These are phyloP conservation scores for Geum urbanum DNA, from an alignment of 306 rosid genomes.

Conservation along the genomic window DNA sequence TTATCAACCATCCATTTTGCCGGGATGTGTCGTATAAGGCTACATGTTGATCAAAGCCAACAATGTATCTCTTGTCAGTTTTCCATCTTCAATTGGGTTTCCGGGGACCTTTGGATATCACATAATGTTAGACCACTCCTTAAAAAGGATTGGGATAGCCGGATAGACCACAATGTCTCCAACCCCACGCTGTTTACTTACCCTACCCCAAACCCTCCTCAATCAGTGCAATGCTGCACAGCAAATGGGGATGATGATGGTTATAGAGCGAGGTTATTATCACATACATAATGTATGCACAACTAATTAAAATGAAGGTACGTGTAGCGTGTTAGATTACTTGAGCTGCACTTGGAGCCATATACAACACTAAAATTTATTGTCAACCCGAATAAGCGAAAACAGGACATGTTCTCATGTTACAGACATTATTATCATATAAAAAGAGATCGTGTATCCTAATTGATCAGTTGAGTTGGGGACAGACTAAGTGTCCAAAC, in stretches of 20 bases:
- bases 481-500: conserved; percentile 24
- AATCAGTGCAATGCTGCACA: conserved; percentile 10
- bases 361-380: conserved; percentile 1
- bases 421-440: conserved; percentile 9
- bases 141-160: conserved; percentile 31
- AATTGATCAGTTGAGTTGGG: conserved; percentile 28
- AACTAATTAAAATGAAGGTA: background rate
- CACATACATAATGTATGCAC: background rate
- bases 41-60: conserved; percentile 29
- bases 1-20: conserved; percentile 22
- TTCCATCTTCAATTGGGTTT: conserved; percentile 25
- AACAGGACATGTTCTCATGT: conserved; percentile 12
- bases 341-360: background rate
- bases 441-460: conserved; percentile 6
- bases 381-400: conserved; percentile 6
- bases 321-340: background rate
- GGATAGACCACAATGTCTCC: background rate
- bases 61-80: conserved; percentile 28
- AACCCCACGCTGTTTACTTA: conserved; percentile 34
- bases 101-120: conserved; percentile 35
- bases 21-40: conserved; percentile 23
- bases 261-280: background rate
- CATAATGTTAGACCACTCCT: conserved; percentile 33
- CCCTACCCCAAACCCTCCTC: conserved; percentile 11
- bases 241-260: background rate